These are phyloP conservation scores for Lasiodiplodia sp. DNA, from an alignment of 2,329 filamentous ascomycete genomes.

Conservation along the genomic window DNA sequence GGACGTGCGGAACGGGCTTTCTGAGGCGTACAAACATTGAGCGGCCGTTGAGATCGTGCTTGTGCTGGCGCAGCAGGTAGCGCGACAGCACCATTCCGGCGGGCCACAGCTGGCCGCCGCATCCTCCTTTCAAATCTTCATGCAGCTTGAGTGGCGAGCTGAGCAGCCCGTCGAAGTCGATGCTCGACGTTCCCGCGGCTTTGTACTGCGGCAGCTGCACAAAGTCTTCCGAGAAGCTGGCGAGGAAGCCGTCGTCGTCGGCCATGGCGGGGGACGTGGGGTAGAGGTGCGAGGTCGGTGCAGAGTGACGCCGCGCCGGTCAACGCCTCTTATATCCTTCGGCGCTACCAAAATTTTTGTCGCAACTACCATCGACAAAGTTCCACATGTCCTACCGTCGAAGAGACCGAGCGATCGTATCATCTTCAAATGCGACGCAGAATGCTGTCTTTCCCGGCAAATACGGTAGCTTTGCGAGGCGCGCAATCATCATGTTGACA, in stretches of 20 bases:
- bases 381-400: neutral
- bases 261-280: slow-evolving; percentile 3
- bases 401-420: neutral
- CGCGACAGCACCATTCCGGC: slow-evolving; percentile 87
- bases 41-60: slow-evolving; percentile 67
- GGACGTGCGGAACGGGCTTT: neutral
- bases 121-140: slow-evolving; percentile 86
- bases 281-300: slow-evolving; percentile 17
- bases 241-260: slow-evolving; percentile 37
- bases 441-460: neutral
- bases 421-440: neutral
- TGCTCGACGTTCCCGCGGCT: slow-evolving; percentile 56
- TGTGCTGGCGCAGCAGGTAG: slow-evolving; percentile 81
- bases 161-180: slow-evolving; percentile 78
- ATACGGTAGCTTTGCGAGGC: neutral
- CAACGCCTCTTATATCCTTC: neutral
- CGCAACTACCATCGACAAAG: neutral
- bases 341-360: neutral
- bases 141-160: slow-evolving; percentile 74
- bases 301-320: neutral
- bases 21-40: slow-evolving; percentile 70
- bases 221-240: slow-evolving; percentile 61
- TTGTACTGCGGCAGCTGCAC: slow-evolving; percentile 63
- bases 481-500: neutral
- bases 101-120: slow-evolving; percentile 93